Evolutionary conservation across 2,329 filamentous ascomycete genomes (phyloP).

Genomic region (Falciphora oryzae): DNA sequence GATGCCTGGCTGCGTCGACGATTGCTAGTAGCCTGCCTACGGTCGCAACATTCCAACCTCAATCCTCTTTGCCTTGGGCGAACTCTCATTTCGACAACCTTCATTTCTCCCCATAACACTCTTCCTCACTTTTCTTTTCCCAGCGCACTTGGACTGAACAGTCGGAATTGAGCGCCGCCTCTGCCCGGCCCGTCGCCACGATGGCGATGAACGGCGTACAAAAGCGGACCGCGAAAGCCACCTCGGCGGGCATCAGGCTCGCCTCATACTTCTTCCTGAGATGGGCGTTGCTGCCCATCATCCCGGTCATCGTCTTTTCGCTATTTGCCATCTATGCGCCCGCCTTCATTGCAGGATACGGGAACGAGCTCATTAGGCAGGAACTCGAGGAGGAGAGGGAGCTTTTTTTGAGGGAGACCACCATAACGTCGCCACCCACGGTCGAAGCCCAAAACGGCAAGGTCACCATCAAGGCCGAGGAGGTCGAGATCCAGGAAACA

Average conservation of each 20-base stretch:
- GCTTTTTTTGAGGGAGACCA: constrained; percentile 44
- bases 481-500: constrained; percentile 59
- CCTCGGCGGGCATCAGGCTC: constrained; percentile 45
- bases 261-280: constrained; percentile 53
- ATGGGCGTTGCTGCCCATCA: constrained; percentile 40
- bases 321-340: constrained; percentile 62
- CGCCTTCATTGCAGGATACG: constrained; percentile 54
- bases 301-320: constrained; percentile 43
- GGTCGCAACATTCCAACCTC: background rate
- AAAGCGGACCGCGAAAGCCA: constrained; percentile 29
- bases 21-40: background rate
- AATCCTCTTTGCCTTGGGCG: background rate
- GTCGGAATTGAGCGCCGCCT: background rate
- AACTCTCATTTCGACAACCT: background rate
- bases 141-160: background rate
- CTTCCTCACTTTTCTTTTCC: background rate
- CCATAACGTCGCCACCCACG: constrained; percentile 11
- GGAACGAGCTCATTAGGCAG: constrained; percentile 50
- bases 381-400: constrained; percentile 52
- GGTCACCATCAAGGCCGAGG: constrained; percentile 32
- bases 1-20: background rate
- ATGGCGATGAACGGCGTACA: constrained; percentile 29
- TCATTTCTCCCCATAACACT: background rate
- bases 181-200: constrained; percentile 3
- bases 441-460: constrained; percentile 8